Conservation (phyloP, 805 yeast genomes). For the Wickerhamiella kurtzmanii region DNA sequence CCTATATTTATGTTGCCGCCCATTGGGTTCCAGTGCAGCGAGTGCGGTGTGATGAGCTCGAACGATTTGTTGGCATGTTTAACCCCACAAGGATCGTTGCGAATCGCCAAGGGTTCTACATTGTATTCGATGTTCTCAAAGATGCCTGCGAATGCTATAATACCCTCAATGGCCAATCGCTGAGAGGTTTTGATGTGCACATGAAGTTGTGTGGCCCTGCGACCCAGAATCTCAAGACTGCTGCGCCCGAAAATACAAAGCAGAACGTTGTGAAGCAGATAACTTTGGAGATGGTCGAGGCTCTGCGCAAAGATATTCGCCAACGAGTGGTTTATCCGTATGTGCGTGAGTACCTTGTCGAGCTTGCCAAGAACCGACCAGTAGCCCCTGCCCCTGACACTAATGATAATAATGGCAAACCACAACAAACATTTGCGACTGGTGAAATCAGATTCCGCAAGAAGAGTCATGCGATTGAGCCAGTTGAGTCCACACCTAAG, state of each 20-base stretch:
- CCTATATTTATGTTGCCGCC: background rate
- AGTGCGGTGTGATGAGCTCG: background rate
- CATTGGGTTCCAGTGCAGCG: background rate
- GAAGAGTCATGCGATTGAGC: background rate
- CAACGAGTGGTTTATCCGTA: background rate
- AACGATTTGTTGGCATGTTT: background rate
- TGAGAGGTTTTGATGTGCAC: background rate
- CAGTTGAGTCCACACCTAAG: background rate
- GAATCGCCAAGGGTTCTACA: background rate
- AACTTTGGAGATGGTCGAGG: background rate
- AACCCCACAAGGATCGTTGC: background rate
- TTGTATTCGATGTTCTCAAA: background rate
- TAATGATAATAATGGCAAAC: too few relatives aligned
- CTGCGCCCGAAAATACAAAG: slow-evolving; percentile 3
- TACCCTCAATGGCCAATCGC: background rate
- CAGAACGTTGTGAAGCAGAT: background rate
- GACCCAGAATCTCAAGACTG: background rate
- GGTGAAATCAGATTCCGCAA: background rate
- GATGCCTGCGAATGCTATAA: background rate
- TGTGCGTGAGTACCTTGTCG: background rate
- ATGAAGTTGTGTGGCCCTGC: background rate
- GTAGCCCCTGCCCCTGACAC: too few relatives aligned
- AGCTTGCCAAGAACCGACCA: background rate
- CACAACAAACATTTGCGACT: too few relatives aligned
- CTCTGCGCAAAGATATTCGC: background rate